Conservation (phyloP, 2,329 filamentous ascomycete genomes). For the Furcasterigmium sp. region DNA sequence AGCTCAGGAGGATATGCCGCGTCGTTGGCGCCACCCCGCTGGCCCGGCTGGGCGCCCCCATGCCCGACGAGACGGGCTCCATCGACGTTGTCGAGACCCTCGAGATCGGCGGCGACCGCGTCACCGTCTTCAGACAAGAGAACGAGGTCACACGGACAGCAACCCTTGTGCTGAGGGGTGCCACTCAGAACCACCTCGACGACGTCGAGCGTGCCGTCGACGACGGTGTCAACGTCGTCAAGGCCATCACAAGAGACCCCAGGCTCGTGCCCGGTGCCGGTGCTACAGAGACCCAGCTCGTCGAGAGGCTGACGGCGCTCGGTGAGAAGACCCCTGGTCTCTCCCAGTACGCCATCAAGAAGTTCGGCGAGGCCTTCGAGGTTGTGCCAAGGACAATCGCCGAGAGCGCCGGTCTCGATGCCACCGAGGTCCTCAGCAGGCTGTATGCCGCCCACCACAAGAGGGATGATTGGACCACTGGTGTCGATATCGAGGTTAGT, state of each 20-base stretch:
- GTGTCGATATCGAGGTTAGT: constrained; percentile 81
- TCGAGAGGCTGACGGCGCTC: constrained; percentile 84
- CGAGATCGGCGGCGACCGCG: constrained; percentile 95
- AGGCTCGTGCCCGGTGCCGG: constrained; percentile 90
- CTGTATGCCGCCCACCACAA: constrained; percentile 92
- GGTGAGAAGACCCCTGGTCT: constrained; percentile 91
- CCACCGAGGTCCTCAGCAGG: constrained; percentile 90
- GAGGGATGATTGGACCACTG: constrained; percentile 81
- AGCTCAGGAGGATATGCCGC: constrained; percentile 88
- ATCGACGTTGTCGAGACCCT: constrained; percentile 95
- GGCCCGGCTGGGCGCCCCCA: constrained; percentile 89
- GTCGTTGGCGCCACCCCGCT: constrained; percentile 96
- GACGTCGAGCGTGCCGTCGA: constrained; percentile 96
- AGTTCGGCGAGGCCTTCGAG: constrained; percentile 96
- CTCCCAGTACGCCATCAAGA: constrained; percentile 93
- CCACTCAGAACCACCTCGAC: constrained; percentile 96
- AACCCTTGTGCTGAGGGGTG: constrained; percentile 88
- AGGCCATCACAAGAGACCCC: constrained; percentile 92
- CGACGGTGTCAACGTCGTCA: constrained; percentile 97
- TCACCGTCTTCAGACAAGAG: constrained; percentile 97
- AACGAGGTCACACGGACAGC: constrained; percentile 87
- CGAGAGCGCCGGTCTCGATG: constrained; percentile 91
- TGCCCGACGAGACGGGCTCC: constrained; percentile 99
- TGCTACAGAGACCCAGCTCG: constrained; percentile 88
- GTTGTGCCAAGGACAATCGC: constrained; percentile 91